A percentile compares a stretch with the other conserved stretches of the same genome.
Conservation (phyloP, 306 rosid genomes). For the Datisca glomerata region DNA sequence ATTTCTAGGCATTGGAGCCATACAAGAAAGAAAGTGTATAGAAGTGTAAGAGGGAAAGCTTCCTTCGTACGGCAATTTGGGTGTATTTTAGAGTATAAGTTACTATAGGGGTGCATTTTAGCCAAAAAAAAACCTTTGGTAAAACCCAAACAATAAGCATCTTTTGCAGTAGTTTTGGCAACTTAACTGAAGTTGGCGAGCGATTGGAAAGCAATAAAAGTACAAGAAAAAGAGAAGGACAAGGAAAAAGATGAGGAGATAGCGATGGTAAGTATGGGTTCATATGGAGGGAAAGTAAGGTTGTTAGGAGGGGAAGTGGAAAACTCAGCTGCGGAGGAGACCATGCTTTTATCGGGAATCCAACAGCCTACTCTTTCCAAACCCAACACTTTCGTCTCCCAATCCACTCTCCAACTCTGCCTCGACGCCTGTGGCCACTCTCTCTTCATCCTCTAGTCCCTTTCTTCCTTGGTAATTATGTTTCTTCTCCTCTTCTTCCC, state of each 20-base stretch:
- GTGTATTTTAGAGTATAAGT: too few species aligned
- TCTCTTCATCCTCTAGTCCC: constrained; percentile 74
- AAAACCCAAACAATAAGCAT: too few species aligned
- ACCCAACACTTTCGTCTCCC: constrained; percentile 71
- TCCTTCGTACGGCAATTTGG: too few species aligned
- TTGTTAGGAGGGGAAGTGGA: constrained; percentile 8
- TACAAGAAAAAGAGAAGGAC: neutral
- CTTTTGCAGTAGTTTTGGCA: too few species aligned
- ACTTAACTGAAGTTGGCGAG: too few species aligned
- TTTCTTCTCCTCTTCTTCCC: neutral
- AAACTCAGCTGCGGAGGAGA: constrained; percentile 65
- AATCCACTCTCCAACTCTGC: constrained; percentile 46
- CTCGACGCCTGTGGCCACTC: constrained; percentile 73
- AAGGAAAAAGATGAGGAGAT: constrained; percentile 16
- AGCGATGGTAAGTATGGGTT: constrained; percentile 15
- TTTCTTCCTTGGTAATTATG: constrained; percentile 84
- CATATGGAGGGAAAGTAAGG: constrained; percentile 11
- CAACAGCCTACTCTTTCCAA: constrained; percentile 62
- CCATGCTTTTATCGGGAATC: constrained; percentile 77
- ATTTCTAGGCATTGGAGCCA: too few species aligned
- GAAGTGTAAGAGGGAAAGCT: too few species aligned
- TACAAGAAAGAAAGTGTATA: too few species aligned
- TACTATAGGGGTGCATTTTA: too few species aligned
- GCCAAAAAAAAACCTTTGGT: too few species aligned
- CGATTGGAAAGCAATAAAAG: too few species aligned